Evolutionary conservation across 1,284 basidiomycete genomes (phyloP).

Genomic region (Sporisorium exsertum): DNA sequence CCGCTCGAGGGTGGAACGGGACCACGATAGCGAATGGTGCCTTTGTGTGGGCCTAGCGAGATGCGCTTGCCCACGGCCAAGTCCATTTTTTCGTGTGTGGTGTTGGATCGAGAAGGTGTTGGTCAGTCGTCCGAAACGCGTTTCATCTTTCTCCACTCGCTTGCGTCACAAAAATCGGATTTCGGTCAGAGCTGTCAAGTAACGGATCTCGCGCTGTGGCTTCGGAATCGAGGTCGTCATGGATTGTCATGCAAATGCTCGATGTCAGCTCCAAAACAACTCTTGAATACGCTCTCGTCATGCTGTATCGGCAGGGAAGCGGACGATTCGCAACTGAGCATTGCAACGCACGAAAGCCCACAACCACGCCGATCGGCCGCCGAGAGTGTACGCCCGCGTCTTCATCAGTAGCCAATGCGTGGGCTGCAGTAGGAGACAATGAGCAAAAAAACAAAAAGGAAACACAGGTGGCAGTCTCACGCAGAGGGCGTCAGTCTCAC

Average conservation of each 20-base stretch:
- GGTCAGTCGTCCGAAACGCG: constrained; percentile 21
- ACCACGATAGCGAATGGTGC: constrained; percentile 80
- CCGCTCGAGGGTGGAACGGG: constrained; percentile 77
- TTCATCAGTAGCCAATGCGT: not conserved
- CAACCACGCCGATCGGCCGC: not conserved
- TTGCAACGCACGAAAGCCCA: not conserved
- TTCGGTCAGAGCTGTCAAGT: too few relatives aligned
- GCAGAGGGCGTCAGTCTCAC: not conserved
- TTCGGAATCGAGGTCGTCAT: not conserved
- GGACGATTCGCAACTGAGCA: too few relatives aligned
- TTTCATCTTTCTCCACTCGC: constrained; percentile 1
- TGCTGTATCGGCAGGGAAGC: not conserved
- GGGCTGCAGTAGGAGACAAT: not conserved
- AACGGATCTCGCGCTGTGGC: not conserved
- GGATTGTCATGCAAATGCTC: constrained; percentile 4
- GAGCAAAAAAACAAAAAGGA: not conserved
- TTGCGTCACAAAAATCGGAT: too few relatives aligned
- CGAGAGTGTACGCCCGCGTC: not conserved
- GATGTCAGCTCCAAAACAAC: not conserved
- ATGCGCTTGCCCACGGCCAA: constrained; percentile 47
- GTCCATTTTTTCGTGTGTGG: constrained; percentile 9
- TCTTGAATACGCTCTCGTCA: not conserved
- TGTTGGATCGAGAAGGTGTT: not conserved
- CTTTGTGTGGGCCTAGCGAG: constrained; percentile 45
- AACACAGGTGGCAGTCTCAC: not conserved